Base-by-base conservation (phyloP, 495 filamentous ascomycete species). In the Glutinoglossum americanum region DNA sequence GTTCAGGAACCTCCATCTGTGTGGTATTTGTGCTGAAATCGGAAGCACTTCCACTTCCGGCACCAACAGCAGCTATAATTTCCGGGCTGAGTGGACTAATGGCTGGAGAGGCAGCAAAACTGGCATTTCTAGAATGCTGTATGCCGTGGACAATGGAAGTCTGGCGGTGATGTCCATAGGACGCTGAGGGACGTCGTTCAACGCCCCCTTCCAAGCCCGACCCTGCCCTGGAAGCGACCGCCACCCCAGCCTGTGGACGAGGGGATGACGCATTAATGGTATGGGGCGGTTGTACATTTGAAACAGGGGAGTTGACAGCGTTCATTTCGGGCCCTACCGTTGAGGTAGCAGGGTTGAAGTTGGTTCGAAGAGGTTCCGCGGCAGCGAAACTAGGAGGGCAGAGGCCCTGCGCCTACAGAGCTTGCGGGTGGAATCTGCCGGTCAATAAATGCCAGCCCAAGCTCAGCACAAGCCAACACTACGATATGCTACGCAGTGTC, bases 141-240 rank as follows among this genome's bases (percentile, higher is more conserved):
- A 88, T 80, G 59, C 88, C 88, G 79, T 94, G 87, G 49, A 95
- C 87, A 61, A 94, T 94, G 28, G 90, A 95, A 0, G 88, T 87
- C 68, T 98, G 86, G 23, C 92, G 79, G 67, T 94, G 86, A 66
- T 97, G 90, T 49, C 83, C 84, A 70, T 96, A 93, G 13, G 82
- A 68, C 41, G 74, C 74, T 7, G 82, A 85, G 33, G 81, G 74
- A 57, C 76, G 75, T 56, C 87, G 77, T 67, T 92, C 88, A 62
- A 87, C 71, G 59, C 70, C 69, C 41, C 62, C 72, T 65, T 77
- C 75, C 60, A 79, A 69, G 15, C 4, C 49, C 23, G 49, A 17
- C 7, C 49, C 49, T 53, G 49, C 62, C 70, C 73, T 64, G 67
- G 62, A 51, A 64, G 62, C 39, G 72, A 69, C 17, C 73, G 70